Evolutionary conservation across 1,284 basidiomycete genomes (phyloP).

Genomic region (Sanguinoderma infundibulare): DNA sequence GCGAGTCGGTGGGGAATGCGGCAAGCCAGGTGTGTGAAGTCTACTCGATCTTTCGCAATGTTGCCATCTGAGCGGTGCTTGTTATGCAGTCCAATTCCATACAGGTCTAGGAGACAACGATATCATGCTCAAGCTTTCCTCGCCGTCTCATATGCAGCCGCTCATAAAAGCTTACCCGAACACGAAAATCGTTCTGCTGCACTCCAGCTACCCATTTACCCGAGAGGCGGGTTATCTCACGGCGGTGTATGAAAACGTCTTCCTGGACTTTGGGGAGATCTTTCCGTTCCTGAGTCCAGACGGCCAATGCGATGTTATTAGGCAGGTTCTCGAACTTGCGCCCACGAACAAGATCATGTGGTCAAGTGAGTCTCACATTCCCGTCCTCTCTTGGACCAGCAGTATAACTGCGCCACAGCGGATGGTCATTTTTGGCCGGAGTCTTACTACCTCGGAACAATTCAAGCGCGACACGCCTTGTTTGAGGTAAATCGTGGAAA

Average conservation of each 20-base stretch:
- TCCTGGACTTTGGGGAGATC: conserved; percentile 80
- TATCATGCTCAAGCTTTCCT: conserved; percentile 59
- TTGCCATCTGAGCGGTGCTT: neutral
- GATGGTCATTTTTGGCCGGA: conserved; percentile 84
- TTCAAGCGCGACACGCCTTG: conserved; percentile 66
- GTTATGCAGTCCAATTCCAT: conserved; percentile 72
- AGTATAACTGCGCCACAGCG: conserved; percentile 40
- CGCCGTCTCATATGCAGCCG: conserved; percentile 69
- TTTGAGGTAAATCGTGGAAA: conserved; percentile 48
- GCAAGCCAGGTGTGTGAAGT: conserved; percentile 57
- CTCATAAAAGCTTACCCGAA: conserved; percentile 65
- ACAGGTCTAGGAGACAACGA: conserved; percentile 80
- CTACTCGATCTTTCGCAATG: neutral
- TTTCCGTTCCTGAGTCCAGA: conserved; percentile 68
- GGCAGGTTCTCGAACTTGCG: conserved; percentile 67
- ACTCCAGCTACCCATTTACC: conserved; percentile 75
- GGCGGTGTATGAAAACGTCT: conserved; percentile 72
- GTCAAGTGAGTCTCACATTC: conserved; percentile 59
- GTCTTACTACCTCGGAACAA: conserved; percentile 66
- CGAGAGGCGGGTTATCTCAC: conserved; percentile 77
- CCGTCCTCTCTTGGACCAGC: neutral
- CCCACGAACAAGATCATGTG: conserved; percentile 80
- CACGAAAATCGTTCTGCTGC: conserved; percentile 68
- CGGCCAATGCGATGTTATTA: conserved; percentile 62
- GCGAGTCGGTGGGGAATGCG: conserved; percentile 50